Percentiles rank a stretch among this genome's conserved stretches.
phyloP scores from a whole-genome alignment of 2,329 filamentous ascomycete genomes.

The Pyrenochaeta sp. region DNA sequence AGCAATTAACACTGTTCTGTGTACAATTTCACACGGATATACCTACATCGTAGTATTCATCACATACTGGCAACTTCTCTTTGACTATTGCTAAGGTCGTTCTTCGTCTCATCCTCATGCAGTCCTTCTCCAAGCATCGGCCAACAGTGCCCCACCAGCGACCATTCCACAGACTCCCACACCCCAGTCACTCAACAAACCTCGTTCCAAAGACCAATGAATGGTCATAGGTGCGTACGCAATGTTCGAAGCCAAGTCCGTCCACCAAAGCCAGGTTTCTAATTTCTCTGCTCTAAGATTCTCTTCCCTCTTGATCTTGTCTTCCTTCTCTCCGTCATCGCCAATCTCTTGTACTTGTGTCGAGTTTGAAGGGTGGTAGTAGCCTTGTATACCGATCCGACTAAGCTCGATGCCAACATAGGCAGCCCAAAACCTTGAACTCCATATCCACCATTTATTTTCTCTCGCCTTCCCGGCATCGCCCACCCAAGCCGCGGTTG shows the following conservation, averaged over 20 bases:
- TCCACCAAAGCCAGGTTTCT: conserved; percentile 64
- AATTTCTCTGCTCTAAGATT: conserved; percentile 34
- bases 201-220: conserved; percentile 76
- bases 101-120: conserved; percentile 18
- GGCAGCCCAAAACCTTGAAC: conserved; percentile 79
- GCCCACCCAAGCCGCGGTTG: conserved; percentile 56
- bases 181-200: conserved; percentile 64
- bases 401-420: conserved; percentile 81
- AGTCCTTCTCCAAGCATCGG: conserved; percentile 57
- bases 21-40: too few species aligned
- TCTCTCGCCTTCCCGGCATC: conserved; percentile 59
- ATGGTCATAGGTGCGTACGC: conserved; percentile 84
- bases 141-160: conserved; percentile 53
- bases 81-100: too few species aligned
- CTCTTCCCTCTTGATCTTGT: conserved; percentile 53
- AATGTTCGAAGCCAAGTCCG: conserved; percentile 72
- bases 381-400: conserved; percentile 61
- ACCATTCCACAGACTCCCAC: conserved; percentile 68
- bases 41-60: too few species aligned
- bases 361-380: conserved; percentile 21
- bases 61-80: too few species aligned
- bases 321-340: conserved; percentile 57
- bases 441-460: conserved; percentile 72
- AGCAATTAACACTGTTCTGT: too few species aligned
- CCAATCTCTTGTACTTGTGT: conserved; percentile 27